Evolutionary conservation across 2,329 filamentous ascomycete genomes (phyloP).

Genomic region (Aspergillus terreus): DNA sequence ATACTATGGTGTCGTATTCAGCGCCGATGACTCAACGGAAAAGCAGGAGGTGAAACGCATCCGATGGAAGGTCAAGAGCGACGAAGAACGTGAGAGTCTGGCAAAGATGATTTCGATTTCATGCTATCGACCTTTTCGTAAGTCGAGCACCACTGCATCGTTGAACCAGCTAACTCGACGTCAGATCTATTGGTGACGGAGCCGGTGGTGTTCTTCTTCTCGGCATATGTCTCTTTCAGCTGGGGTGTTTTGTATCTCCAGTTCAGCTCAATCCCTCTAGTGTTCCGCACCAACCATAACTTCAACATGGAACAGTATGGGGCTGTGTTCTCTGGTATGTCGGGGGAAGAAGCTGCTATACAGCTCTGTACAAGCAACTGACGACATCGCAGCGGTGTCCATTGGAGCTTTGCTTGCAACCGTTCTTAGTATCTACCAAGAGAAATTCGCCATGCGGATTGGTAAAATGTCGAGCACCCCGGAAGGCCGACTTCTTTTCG

Average conservation of each 20-base stretch:
- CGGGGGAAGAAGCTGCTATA: neutral
- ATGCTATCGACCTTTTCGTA: constrained; percentile 66
- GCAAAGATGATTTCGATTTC: constrained; percentile 66
- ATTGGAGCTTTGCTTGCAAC: constrained; percentile 63
- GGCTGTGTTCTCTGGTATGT: constrained; percentile 58
- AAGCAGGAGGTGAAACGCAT: constrained; percentile 49
- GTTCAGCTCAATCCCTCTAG: constrained; percentile 71
- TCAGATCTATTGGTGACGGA: constrained; percentile 52
- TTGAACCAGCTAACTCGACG: neutral
- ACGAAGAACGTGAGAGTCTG: constrained; percentile 67
- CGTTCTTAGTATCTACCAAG: constrained; percentile 64
- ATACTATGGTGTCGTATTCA: constrained; percentile 50
- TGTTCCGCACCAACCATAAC: constrained; percentile 64
- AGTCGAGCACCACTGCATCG: constrained; percentile 15
- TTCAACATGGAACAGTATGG: constrained; percentile 65
- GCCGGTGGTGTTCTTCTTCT: constrained; percentile 65
- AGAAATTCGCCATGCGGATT: constrained; percentile 56
- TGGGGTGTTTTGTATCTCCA: constrained; percentile 83
- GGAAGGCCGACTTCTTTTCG: constrained; percentile 75
- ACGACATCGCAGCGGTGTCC: constrained; percentile 51
- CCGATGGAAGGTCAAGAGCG: constrained; percentile 71
- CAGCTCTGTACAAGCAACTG: neutral
- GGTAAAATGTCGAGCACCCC: constrained; percentile 51
- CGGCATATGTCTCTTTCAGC: constrained; percentile 77
- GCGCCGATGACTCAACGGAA: constrained; percentile 19